phyloP scores from a whole-genome alignment of 2,329 filamentous ascomycete genomes.

The Knoxdaviesia capensis region DNA sequence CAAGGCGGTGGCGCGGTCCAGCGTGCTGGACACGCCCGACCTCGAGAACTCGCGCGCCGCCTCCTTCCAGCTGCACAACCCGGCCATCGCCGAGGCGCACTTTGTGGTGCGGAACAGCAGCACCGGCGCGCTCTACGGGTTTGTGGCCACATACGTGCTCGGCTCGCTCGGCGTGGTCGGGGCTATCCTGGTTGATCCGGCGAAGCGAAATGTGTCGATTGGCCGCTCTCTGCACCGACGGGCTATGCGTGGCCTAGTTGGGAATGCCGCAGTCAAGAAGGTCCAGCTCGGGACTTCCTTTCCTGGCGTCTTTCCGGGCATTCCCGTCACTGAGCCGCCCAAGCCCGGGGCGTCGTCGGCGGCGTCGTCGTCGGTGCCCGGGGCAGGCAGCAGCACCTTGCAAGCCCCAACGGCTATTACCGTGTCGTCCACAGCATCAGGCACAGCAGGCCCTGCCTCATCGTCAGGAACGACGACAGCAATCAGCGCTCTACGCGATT shows the following conservation, averaged over 20 bases:
- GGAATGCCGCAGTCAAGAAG: constrained; percentile 52
- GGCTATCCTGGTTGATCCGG: constrained; percentile 74
- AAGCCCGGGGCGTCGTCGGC: no score
- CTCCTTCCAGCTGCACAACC: constrained; percentile 55
- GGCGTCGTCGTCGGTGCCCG: no score
- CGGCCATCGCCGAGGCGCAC: constrained; percentile 59
- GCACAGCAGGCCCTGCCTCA: no score
- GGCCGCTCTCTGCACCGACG: constrained; percentile 76
- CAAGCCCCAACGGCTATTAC: no score
- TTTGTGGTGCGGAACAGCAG: constrained; percentile 90
- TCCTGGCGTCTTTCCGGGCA: constrained; percentile 71
- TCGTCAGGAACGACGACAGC: constrained; percentile 2
- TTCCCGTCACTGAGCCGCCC: constrained; percentile 33
- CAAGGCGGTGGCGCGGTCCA: constrained; percentile 45
- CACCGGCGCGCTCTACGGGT: constrained; percentile 77
- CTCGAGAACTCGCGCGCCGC: constrained; percentile 48
- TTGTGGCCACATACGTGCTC: constrained; percentile 62
- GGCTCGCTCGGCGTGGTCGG: constrained; percentile 56
- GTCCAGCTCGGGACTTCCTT: constrained; percentile 67
- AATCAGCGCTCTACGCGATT: constrained; percentile 34
- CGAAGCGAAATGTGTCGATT: constrained; percentile 71
- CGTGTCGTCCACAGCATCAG: no score
- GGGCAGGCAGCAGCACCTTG: no score
- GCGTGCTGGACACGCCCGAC: constrained; percentile 46
- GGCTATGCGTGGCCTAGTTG: constrained; percentile 53